These are phyloP conservation scores for Alternaria gaisen DNA, from an alignment of 2,329 filamentous ascomycete genomes.

Conservation along the genomic window DNA sequence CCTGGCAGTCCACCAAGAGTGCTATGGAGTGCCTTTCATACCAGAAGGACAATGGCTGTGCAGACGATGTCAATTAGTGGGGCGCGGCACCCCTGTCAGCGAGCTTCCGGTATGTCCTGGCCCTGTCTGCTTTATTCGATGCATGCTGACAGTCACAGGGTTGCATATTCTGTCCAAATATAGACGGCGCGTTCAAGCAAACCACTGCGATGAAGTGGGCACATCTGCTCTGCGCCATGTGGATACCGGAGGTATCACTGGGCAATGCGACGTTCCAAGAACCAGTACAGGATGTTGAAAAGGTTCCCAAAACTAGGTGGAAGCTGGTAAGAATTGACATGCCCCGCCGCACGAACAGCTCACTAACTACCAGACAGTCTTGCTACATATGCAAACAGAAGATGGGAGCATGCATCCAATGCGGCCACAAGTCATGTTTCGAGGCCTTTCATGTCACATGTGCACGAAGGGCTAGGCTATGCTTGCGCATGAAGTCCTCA, in stretches of 20 bases:
- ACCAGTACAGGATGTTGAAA: constrained; percentile 96
- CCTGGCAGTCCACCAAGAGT: constrained; percentile 96
- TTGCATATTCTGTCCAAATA: constrained; percentile 98
- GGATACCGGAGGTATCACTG: constrained; percentile 96
- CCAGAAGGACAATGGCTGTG: constrained; percentile 99
- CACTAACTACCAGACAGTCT: constrained; percentile 53
- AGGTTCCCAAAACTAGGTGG: constrained; percentile 94
- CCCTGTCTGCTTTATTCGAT: neutral
- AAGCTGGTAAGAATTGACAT: constrained; percentile 64
- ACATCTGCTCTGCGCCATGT: constrained; percentile 94
- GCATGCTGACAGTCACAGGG: constrained; percentile 40
- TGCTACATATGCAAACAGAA: constrained; percentile 98
- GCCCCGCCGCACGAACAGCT: neutral
- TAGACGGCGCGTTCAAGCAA: constrained; percentile 97
- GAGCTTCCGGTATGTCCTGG: constrained; percentile 43
- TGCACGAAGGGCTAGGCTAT: constrained; percentile 84
- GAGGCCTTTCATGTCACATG: constrained; percentile 98
- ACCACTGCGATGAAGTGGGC: constrained; percentile 97
- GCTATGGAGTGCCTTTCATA: constrained; percentile 98
- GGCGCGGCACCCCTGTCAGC: constrained; percentile 83
- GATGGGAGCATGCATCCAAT: constrained; percentile 99
- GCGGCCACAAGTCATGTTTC: constrained; percentile 96
- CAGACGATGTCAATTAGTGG: constrained; percentile 94
- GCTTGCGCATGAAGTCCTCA: constrained; percentile 94
- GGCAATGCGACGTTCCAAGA: constrained; percentile 99